Evolutionary conservation across 2,329 filamentous ascomycete species (phyloP).

Genomic region (Thielaviopsis euricoi): DNA sequence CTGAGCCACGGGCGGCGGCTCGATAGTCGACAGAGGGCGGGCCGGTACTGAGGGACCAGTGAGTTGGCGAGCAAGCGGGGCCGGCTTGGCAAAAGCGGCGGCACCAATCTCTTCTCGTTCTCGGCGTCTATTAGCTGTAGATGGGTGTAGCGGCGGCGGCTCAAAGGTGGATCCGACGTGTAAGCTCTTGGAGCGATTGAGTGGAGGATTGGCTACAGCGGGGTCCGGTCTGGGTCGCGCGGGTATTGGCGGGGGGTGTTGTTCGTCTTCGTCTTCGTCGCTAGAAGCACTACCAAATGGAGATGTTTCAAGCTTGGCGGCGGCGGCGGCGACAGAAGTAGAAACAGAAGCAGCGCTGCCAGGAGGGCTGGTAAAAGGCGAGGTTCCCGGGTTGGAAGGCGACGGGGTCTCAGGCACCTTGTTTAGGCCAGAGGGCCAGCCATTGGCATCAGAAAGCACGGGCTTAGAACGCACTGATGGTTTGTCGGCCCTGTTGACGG

Average conservation of each 20-base stretch:
- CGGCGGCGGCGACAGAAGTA: neutral
- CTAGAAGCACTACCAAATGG: conserved; percentile 55
- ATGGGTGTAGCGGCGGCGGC: conserved; percentile 9
- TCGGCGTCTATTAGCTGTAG: conserved; percentile 3
- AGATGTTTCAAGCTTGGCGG: conserved; percentile 34
- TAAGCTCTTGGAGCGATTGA: conserved; percentile 11
- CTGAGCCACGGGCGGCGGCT: conserved; percentile 6
- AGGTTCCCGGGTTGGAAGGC: conserved; percentile 30
- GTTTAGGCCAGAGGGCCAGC: conserved; percentile 3
- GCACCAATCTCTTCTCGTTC: conserved; percentile 1
- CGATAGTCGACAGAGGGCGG: conserved; percentile 2
- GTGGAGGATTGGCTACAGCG: conserved; percentile 1
- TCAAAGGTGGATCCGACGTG: conserved; percentile 9
- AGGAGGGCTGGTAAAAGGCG: conserved; percentile 78
- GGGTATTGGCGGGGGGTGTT: conserved; percentile 18
- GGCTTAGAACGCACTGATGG: conserved; percentile 19
- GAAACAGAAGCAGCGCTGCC: conserved; percentile 35
- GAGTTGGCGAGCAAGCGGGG: conserved; percentile 7
- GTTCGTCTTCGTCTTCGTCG: conserved; percentile 16
- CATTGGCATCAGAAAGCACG: conserved; percentile 17
- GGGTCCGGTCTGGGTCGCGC: conserved; percentile 10
- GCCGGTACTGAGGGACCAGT: conserved; percentile 8
- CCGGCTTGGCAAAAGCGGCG: neutral
- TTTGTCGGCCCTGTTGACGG: conserved; percentile 64
- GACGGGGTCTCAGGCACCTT: neutral